Evolutionary conservation across 2,329 filamentous ascomycete genomes (phyloP), one percentile per base, ranked within the genome.

Genomic region (Whalleya microplaca): DNA sequence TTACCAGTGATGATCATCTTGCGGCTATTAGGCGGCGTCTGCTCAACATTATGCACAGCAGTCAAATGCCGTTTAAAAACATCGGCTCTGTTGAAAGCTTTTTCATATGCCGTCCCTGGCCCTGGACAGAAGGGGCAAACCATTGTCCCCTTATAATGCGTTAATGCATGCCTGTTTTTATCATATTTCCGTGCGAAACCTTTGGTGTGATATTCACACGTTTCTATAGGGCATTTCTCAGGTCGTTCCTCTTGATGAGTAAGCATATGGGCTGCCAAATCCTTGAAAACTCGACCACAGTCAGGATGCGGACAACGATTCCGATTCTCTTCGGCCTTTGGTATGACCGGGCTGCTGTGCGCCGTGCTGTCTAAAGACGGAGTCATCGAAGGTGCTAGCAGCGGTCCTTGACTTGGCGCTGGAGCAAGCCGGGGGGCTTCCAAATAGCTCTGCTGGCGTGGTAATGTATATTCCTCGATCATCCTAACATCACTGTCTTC

Each of bases 91-190:
- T 97, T 96, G 73, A 97, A 97, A 63, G 90, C 94, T 84, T 96
- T 97, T 76, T 96, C 93, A 1, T 90, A 89, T 7, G 92, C 85
- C 3, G 92, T 94, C 3, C 93, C 93, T 23, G 91, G 92, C 32
- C 92, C 91, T 1, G 92, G 91, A 68, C 93, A 96, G 78, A 96
- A 97, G 27, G 92, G 92, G 71, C 93, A 97, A 21, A 96, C 91
- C 93, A 96, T 96, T 47, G 91, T 96, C 41, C 93, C 93, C 77
- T 96, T 96, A 83, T 96, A 97, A 73, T 97, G 93, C 4, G 93
- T 97, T 61, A 96, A 76, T 4, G 92, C 96, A 73, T 97, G 93
- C 44, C 93, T 82, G 76, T 96, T 96, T 82, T 96, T 96, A 80
- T 97, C 93, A 72, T 97, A 97, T 76, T 96, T 96, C 66, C 93